Evolutionary conservation across 2,329 filamentous ascomycete genomes (phyloP).

Genomic region (Byssochlamys sp.): DNA sequence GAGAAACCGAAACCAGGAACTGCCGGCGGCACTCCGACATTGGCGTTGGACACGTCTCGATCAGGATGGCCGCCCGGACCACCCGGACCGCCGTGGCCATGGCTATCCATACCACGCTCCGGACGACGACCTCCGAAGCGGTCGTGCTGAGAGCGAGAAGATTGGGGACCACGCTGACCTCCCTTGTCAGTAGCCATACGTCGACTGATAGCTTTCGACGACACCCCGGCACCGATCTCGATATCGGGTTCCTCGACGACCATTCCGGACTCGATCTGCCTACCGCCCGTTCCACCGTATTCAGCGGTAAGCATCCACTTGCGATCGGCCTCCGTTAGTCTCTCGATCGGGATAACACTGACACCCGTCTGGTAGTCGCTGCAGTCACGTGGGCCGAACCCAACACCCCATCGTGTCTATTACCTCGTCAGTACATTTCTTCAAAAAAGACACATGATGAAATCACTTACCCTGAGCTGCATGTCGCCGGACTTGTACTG

Average conservation of each 20-base stretch:
- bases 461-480: conserved; percentile 56
- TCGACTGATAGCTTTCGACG: conserved; percentile 62
- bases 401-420: conserved; percentile 94
- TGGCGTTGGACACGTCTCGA: conserved; percentile 27
- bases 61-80: conserved; percentile 23
- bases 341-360: conserved; percentile 83
- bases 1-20: conserved; percentile 49
- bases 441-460: background rate
- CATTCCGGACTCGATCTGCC: conserved; percentile 68
- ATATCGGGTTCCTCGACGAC: conserved; percentile 96
- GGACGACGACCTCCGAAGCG: conserved; percentile 18
- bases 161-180: conserved; percentile 41
- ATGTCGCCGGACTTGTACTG: conserved; percentile 61
- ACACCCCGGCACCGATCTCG: conserved; percentile 93
- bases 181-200: conserved; percentile 44
- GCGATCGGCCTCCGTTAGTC: conserved; percentile 87
- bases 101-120: conserved; percentile 24
- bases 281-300: conserved; percentile 82
- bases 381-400: conserved; percentile 92
- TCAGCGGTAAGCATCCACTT: conserved; percentile 96
- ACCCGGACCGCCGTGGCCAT: conserved; percentile 13
- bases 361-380: conserved; percentile 89
- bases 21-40: conserved; percentile 44
- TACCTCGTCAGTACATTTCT: conserved; percentile 17
- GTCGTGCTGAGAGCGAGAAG: conserved; percentile 29